Percentiles rank a stretch among this genome's conserved stretches.
phyloP scores from a whole-genome alignment of 345 rosid genomes.

The Clausena lansium region DNA sequence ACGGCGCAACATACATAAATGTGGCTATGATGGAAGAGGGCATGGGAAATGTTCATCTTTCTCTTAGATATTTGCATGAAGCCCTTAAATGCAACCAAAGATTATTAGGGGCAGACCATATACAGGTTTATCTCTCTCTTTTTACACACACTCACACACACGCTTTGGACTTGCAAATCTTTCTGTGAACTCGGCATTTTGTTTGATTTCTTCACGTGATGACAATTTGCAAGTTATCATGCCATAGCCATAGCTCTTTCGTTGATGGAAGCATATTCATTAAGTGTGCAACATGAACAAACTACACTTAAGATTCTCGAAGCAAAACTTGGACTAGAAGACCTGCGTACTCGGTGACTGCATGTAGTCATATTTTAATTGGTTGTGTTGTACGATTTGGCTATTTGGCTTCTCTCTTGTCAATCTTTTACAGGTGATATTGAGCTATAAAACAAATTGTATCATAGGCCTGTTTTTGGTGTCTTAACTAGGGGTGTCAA shows the following conservation, averaged over 20 bases:
- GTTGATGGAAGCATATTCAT: conserved; percentile 70
- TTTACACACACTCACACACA: not conserved
- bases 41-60: conserved; percentile 68
- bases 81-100: conserved; percentile 78
- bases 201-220: conserved; percentile 16
- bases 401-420: not conserved
- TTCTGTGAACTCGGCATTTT: not conserved
- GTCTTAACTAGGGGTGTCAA: not conserved
- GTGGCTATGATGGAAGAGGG: conserved; percentile 89
- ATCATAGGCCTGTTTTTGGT: not conserved
- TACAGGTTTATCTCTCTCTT: conserved; percentile 49
- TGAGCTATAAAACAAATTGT: not conserved
- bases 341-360: conserved; percentile 64
- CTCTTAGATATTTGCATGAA: conserved; percentile 70
- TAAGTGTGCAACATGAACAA: conserved; percentile 72
- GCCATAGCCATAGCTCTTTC: conserved; percentile 81
- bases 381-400: not conserved
- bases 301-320: conserved; percentile 65
- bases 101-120: conserved; percentile 63
- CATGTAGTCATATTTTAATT: conserved; percentile 7
- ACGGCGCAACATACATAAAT: conserved; percentile 72
- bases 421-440: not conserved
- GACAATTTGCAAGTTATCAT: conserved; percentile 74
- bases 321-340: conserved; percentile 63
- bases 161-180: not conserved